Base-by-base conservation (phyloP, 192 early-diverging fungal genomes). In the Mortierella hygrophila region DNA sequence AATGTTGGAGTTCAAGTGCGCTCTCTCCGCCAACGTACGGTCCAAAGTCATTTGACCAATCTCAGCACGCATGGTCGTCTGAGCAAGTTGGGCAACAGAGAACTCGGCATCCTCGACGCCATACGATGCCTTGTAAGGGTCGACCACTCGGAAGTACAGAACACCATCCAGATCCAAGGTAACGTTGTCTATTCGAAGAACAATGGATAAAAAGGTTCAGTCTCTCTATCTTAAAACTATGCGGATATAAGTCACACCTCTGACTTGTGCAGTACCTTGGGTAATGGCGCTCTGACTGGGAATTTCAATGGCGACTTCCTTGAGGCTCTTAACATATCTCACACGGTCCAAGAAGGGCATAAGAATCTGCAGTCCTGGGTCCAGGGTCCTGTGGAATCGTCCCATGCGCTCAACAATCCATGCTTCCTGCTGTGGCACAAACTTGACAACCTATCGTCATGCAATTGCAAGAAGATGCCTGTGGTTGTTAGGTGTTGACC, bases 371-470 rank as follows among this genome's bases (percentile, higher is more conserved):
- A 99, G 93, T 35, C 98, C 98, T 3, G 97, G 97, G 57, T 97
- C 95, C 15, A 99, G 89, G 57, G 97, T 93, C n/a, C 95, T 91
- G 80, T 92, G 89, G 82, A 96, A 97, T 80, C 90, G 85, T 42
- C 98, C 98, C 95, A 99, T 97, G 37, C 98, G 94, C 90, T 99
- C 98, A 16, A 99, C 95, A 37, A 99, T 94, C 97, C 97, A 98
- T 8, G 97, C 96, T 89, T 98, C 97, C 87, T 98, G 97, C 90
- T 99, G 97, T 54, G 98, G 98, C 26, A 99, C 98, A 90, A 99
- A 99, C 90, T 98, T 98, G 84, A 99, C 87, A 21, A 96, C 81
- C 93, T 92, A 79, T 37, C 15, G 15, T 4, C 20, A 44, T 32
- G 15, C 2, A 70, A 38, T 23, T 20, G 47, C 41, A 73, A 52